phyloP scores from a whole-genome alignment of 1,139 yeast genomes.

The Candida sp. region DNA sequence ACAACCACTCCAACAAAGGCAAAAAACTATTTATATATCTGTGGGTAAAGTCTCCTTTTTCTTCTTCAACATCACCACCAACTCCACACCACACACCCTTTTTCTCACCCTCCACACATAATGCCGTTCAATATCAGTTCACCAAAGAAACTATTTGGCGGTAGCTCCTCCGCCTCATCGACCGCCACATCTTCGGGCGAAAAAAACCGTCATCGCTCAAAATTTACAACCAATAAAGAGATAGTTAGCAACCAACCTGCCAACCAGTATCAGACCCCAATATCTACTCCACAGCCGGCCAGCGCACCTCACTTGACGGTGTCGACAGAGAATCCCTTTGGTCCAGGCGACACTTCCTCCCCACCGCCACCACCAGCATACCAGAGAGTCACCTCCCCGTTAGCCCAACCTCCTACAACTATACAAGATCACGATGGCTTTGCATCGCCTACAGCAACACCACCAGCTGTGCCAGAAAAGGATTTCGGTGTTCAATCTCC shows the following conservation, averaged over 20 bases:
- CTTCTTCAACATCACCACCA: background rate
- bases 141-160: background rate
- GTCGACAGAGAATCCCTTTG: background rate
- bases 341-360: background rate
- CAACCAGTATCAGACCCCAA: background rate
- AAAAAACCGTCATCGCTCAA: background rate
- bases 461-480: background rate
- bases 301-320: background rate
- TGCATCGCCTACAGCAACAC: background rate
- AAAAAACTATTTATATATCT: background rate
- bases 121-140: slow-evolving; percentile 2
- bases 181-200: background rate
- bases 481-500: slow-evolving; percentile 1
- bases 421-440: background rate
- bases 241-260: background rate
- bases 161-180: background rate
- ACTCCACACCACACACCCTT: background rate
- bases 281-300: background rate
- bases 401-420: slow-evolving; percentile 14
- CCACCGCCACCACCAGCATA: slow-evolving; percentile 6
- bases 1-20: background rate
- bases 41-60: background rate
- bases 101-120: background rate
- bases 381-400: slow-evolving; percentile 11
- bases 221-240: background rate